These are phyloP conservation scores for Barbarea vulgaris DNA, from an alignment of 345 rosid genomes.

Conservation along the genomic window DNA sequence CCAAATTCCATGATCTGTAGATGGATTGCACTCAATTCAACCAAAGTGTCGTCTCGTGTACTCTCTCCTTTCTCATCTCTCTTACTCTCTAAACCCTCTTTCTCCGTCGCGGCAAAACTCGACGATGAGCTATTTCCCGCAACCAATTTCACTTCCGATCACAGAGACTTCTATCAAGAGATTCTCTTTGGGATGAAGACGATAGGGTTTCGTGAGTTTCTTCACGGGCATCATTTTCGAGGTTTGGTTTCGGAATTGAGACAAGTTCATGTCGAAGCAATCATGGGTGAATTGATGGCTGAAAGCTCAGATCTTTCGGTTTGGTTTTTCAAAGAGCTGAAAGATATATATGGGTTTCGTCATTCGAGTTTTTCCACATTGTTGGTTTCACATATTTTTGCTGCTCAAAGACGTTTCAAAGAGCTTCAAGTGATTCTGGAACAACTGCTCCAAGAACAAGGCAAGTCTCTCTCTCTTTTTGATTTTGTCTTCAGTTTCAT, in stretches of 20 bases:
- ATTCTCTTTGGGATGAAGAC: constrained; percentile 52
- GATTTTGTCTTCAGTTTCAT: not conserved
- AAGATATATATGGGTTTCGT: constrained; percentile 51
- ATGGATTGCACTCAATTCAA: constrained; percentile 42
- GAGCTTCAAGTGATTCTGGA: constrained; percentile 56
- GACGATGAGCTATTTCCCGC: constrained; percentile 30
- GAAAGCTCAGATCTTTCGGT: constrained; percentile 53
- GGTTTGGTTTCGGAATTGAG: constrained; percentile 45
- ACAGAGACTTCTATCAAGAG: constrained; percentile 40
- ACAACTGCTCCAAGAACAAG: constrained; percentile 61
- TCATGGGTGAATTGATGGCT: constrained; percentile 48
- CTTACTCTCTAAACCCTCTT: constrained; percentile 42
- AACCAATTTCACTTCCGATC: not conserved
- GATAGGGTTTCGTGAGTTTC: constrained; percentile 50
- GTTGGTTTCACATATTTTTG: constrained; percentile 59
- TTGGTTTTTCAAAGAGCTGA: constrained; percentile 57
- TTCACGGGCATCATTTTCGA: constrained; percentile 43
- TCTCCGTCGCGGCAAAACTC: constrained; percentile 48
- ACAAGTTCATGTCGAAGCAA: constrained; percentile 51
- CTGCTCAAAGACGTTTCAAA: constrained; percentile 49
- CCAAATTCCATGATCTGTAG: constrained; percentile 50
- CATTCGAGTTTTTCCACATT: constrained; percentile 59
- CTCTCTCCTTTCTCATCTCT: constrained; percentile 39
- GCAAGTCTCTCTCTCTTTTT: constrained; percentile 35
- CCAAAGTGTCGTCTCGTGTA: constrained; percentile 23